Base-by-base conservation (phyloP, 331 rosid species). In the Acacia pycnantha region DNA sequence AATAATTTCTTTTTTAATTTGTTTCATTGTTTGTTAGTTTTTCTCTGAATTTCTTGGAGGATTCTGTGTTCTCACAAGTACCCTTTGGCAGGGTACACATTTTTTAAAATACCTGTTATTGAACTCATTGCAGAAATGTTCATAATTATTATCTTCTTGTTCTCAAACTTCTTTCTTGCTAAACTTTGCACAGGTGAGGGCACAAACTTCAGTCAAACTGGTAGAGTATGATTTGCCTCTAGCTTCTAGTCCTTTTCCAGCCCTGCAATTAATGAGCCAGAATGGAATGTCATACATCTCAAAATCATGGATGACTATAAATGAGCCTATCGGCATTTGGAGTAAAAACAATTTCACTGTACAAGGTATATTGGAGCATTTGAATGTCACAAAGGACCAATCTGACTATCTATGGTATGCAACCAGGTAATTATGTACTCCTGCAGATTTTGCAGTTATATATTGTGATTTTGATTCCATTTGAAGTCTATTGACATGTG, bases 401-500 rank as follows among this genome's bases (percentile, higher is more conserved):
- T 93, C 99, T 73, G 99, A 95, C 87, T 95, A 95, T 82, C 88
- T 95, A 24, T 95, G 98, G 97, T 89, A 93, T 81, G 82, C 83
- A 66, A 90, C 99, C 82, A 93, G 99, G 99, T 95, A 90, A 77
- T 61, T 53, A 77, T 82, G 78, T 59, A 81, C 66, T 83, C 61
- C 84, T 58, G 72, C 70, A 64, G 78, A 69, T 79, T 77, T 41
- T 74, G 66, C 16, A 33, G 72, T 48, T 31, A 53, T 64, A 66
- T 81, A 53, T 76, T 82, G 35, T 77, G 24, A 71, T 74, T 85
- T 48, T 74, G 46, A 86, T 82, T 74, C 48, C 56, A 48, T 70
- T 59, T 43, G 19, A 22, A 11, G n/a, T 51, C 46, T 47, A 80
- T 27, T 74, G 59, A 74, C 70, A 66, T 87, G 27, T 29, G 80